Evolutionary conservation across 371 early-diverging fungal species (phyloP).

Genomic region (Mortierella sp.): DNA sequence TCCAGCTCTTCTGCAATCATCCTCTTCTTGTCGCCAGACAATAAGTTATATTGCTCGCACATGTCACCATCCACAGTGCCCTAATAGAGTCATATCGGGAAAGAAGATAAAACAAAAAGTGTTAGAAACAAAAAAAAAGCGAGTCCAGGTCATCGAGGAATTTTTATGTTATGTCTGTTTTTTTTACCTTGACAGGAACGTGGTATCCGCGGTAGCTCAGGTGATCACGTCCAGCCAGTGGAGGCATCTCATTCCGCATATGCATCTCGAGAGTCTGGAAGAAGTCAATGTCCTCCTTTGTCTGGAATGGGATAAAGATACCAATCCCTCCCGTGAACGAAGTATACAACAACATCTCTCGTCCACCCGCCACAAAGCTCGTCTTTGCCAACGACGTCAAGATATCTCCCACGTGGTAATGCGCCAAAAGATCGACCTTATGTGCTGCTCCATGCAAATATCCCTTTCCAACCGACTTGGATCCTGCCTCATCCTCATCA

Average conservation of each 20-base stretch:
- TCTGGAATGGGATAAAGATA: slow-evolving; percentile 86
- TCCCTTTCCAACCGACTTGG: slow-evolving; percentile 79
- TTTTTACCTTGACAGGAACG: slow-evolving; percentile 75
- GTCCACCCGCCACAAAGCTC: slow-evolving; percentile 84
- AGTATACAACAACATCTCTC: slow-evolving; percentile 88
- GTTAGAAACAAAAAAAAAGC: neutral
- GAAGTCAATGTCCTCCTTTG: slow-evolving; percentile 92
- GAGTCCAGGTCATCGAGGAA: neutral
- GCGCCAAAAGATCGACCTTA: slow-evolving; percentile 77
- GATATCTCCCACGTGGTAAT: slow-evolving; percentile 90
- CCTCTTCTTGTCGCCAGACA: slow-evolving; percentile 77
- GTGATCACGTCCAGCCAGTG: slow-evolving; percentile 92
- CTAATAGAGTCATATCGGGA: slow-evolving; percentile 17
- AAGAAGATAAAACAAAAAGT: neutral
- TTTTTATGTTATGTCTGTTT: neutral
- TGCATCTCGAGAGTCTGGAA: slow-evolving; percentile 94
- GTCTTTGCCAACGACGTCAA: slow-evolving; percentile 84
- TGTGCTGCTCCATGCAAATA: slow-evolving; percentile 88
- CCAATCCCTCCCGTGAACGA: slow-evolving; percentile 89
- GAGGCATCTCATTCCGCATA: slow-evolving; percentile 81
- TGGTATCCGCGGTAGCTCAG: slow-evolving; percentile 84
- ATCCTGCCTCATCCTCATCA: slow-evolving; percentile 91
- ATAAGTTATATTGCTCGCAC: slow-evolving; percentile 83
- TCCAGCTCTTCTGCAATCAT: slow-evolving; percentile 91
- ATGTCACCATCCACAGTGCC: slow-evolving; percentile 93